A percentile compares a stretch with the other conserved stretches of the same genome.
Evolutionary conservation across 1,139 yeast species (phyloP).

Genomic region (Yamadazyma pseudoaaseri): DNA sequence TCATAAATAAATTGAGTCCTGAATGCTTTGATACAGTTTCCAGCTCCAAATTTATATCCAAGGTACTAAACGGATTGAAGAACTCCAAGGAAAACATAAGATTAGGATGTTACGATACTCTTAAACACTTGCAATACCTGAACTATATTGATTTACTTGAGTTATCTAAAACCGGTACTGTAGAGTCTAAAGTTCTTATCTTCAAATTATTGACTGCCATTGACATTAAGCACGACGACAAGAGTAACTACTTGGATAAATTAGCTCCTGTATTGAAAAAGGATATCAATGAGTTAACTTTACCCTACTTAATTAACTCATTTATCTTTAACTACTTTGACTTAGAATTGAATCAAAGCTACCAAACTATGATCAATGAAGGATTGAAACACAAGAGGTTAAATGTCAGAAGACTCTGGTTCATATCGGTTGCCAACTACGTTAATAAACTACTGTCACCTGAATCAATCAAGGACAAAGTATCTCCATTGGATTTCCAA

Average conservation of each 20-base stretch:
- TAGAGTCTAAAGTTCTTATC: slow-evolving; percentile 58
- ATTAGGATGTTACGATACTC: slow-evolving; percentile 45
- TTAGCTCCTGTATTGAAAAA: slow-evolving; percentile 57
- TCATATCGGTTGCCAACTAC: slow-evolving; percentile 44
- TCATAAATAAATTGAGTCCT: slow-evolving; percentile 37
- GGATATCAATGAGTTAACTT: slow-evolving; percentile 72
- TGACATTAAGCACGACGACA: slow-evolving; percentile 10
- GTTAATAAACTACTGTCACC: slow-evolving; percentile 7
- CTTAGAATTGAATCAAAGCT: slow-evolving; percentile 14
- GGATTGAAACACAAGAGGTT: slow-evolving; percentile 70
- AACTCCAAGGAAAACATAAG: slow-evolving; percentile 71
- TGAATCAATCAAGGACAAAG: slow-evolving; percentile 16
- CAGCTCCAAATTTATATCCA: slow-evolving; percentile 52
- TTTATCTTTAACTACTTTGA: slow-evolving; percentile 43
- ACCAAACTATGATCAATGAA: slow-evolving; percentile 34
- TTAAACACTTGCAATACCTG: slow-evolving; percentile 25
- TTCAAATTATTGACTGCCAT: slow-evolving; percentile 27
- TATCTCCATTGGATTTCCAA: slow-evolving; percentile 17
- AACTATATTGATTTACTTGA: slow-evolving; percentile 48
- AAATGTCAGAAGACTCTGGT: slow-evolving; percentile 69
- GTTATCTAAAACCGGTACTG: slow-evolving; percentile 58
- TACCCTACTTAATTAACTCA: slow-evolving; percentile 50
- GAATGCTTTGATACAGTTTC: slow-evolving; percentile 17
- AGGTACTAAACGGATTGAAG: slow-evolving; percentile 64
- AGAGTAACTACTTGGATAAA: slow-evolving; percentile 35